Evolutionary conservation across 106 monocot species (phyloP).

Genomic region (Dendrobium nobile): DNA sequence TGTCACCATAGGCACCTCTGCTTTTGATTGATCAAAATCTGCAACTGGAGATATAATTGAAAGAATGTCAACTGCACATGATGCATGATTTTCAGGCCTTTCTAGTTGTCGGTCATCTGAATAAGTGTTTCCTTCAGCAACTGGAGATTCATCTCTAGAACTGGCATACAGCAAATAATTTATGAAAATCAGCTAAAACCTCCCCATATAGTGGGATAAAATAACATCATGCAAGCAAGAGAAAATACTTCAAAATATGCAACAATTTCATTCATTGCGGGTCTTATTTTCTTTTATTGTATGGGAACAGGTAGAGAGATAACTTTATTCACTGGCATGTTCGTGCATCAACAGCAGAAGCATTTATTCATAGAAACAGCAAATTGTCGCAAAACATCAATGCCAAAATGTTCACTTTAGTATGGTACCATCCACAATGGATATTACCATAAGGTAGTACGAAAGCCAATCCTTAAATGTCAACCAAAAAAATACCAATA

Average conservation of each 20-base stretch:
- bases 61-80: conserved; percentile 15
- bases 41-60: conserved; percentile 14
- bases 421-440: not conserved
- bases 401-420: not conserved
- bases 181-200: not conserved
- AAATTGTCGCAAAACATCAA: not conserved
- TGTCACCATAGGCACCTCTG: conserved; percentile 14
- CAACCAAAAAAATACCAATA: not conserved
- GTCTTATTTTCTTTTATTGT: not conserved
- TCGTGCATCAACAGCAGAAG: not conserved
- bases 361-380: not conserved
- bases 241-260: not conserved
- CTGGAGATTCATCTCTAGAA: conserved; percentile 23
- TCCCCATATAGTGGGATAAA: not conserved
- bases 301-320: not conserved
- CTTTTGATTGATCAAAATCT: conserved; percentile 39
- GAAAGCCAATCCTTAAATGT: not conserved
- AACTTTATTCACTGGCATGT: not conserved
- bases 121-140: conserved; percentile 24
- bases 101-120: conserved; percentile 21
- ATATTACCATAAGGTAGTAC: not conserved
- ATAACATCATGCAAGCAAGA: not conserved
- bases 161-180: conserved; percentile 22
- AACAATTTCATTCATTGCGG: not conserved
- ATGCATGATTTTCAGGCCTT: conserved; percentile 28